Evolutionary conservation across 202 grass and related monocot species (phyloP), one percentile per base, ranked within the genome.

Genomic region (Setaria viridis): DNA sequence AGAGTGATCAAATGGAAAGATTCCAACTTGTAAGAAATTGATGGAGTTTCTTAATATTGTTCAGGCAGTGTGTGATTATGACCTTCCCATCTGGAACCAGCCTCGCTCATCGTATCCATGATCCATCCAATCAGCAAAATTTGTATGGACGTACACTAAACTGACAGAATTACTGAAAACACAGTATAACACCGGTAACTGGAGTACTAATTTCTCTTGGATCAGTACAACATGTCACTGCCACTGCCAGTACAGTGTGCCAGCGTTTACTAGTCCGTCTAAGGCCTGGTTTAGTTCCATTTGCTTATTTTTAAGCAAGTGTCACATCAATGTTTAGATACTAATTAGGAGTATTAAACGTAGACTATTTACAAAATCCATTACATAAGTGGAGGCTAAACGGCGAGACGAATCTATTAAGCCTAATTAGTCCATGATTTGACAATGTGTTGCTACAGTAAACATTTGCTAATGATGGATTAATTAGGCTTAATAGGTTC

Each of bases 181-280:
- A 21, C 19, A 58, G 55, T 21, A 58, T 60, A 33, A 6, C 59
- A 13, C 11, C 21, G 25, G 11, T 32, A 62, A 25, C 25, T 32
- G 59, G 59, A 62, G 3, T 30, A 2, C 11, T 13, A 21, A 6
- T 75, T 15, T 87, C 55, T 20, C 55, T 68, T n/a, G 54, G 74
- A 70, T 32, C 20, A 39, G 35, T 15, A 72, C 46, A 78, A 25
- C 29, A 88, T 39, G 74, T 88, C 59, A 58, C 74, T 78, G 15
- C 45, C 45, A 11, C 9, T 47, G 48, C 48, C 37, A 67, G 73
- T 71, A 55, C 54, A 55, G 57, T 53, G 51, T 62, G 53, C 5
- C 9, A 51, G 33, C 10, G 55, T 71, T 45, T 77, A 76, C 43
- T 82, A 88, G 47, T 72, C 25, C 54, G 50, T 67, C 69, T 8